Percentiles rank a stretch among this genome's conserved stretches.
Evolutionary conservation across 768 basidiomycete genomes (phyloP).

Genomic region (Suillus fuscotomentosus): DNA sequence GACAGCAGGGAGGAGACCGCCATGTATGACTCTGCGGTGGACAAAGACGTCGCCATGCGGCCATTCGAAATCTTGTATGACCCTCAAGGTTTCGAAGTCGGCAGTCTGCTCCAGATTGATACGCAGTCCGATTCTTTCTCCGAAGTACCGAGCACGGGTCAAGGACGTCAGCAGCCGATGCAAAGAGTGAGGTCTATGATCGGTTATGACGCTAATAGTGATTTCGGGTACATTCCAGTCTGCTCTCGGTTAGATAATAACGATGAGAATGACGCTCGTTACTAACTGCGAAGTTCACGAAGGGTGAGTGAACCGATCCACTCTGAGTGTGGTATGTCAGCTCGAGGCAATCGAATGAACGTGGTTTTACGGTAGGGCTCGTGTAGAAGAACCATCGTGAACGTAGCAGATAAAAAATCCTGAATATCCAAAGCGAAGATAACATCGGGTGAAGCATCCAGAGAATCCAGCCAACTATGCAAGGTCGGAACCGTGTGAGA

Average conservation of each 20-base stretch:
- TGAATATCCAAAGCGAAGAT: constrained; percentile 34
- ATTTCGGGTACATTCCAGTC: constrained; percentile 75
- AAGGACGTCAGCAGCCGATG: constrained; percentile 65
- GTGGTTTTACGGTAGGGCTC: constrained; percentile 27
- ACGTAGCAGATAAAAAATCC: constrained; percentile 21
- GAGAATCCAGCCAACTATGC: constrained; percentile 31
- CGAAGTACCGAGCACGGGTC: constrained; percentile 56
- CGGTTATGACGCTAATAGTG: constrained; percentile 74
- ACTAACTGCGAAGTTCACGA: constrained; percentile 58
- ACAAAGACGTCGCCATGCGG: constrained; percentile 54
- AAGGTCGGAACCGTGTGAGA: constrained; percentile 11
- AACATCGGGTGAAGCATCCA: constrained; percentile 30
- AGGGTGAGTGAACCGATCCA: constrained; percentile 65
- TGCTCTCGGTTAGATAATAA: constrained; percentile 25
- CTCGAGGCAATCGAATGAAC: constrained; percentile 43
- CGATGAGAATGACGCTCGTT: constrained; percentile 4
- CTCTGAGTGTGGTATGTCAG: constrained; percentile 48
- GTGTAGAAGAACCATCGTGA: constrained; percentile 19
- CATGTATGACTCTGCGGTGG: constrained; percentile 75
- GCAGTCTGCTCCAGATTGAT: constrained; percentile 78
- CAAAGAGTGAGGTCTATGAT: constrained; percentile 72
- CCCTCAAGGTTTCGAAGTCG: constrained; percentile 54
- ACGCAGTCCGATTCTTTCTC: constrained; percentile 61
- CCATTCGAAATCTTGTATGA: constrained; percentile 58
- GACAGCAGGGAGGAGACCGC: constrained; percentile 77